Percentiles rank a stretch among this genome's conserved stretches.
Evolutionary conservation across 306 rosid genomes (phyloP).

Genomic region (Arachis stenosperma): DNA sequence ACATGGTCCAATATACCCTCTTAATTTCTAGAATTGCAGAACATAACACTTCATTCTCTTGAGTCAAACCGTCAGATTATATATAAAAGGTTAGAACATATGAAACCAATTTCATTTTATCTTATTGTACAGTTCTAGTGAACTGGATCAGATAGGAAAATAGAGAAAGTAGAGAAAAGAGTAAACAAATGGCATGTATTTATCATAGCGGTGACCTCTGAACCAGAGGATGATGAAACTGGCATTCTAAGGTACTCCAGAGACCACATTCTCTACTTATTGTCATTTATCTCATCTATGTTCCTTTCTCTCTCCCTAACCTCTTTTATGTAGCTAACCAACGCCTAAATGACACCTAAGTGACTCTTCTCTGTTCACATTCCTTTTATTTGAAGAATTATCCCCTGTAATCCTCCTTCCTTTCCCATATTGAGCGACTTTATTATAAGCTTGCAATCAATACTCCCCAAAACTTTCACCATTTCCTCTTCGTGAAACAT

Average conservation of each 20-base stretch:
- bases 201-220: neutral
- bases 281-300: neutral
- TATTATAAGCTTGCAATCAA: neutral
- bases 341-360: neutral
- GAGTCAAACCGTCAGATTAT: neutral
- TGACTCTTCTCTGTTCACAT: neutral
- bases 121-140: neutral
- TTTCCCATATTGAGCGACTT: neutral
- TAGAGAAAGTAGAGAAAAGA: neutral
- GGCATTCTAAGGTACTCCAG: neutral
- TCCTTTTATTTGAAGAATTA: neutral
- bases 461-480: neutral
- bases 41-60: conserved; percentile 22
- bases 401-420: neutral
- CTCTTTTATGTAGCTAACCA: neutral
- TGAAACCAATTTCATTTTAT: conserved; percentile 13
- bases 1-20: conserved; percentile 18
- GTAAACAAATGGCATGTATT: neutral
- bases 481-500: neutral
- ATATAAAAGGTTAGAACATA: conserved; percentile 15
- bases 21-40: conserved; percentile 18
- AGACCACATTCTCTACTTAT: neutral
- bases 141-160: neutral
- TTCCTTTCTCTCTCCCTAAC: neutral
- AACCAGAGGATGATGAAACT: neutral